Evolutionary conservation across 495 filamentous ascomycete genomes (phyloP), one percentile per base, ranked within the genome.

Genomic region (Penicillium maclennaniae): DNA sequence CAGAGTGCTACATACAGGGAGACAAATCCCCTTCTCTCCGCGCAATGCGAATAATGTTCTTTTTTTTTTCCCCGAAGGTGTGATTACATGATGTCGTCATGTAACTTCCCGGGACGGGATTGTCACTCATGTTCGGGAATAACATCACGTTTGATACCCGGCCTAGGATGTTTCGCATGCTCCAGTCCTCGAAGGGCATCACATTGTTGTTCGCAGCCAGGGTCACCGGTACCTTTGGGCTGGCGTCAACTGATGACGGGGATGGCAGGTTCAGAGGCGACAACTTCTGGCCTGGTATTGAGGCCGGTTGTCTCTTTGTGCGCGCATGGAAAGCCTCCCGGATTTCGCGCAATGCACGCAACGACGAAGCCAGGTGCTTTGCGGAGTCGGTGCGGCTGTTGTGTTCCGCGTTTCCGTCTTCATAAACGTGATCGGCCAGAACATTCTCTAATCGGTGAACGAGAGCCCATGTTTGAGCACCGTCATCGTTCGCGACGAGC

Each of bases 71-170:
- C 23, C 23, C 23, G 37, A 17, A 37, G 39, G 41, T 17, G 19
- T n/a, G 9, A 40, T 7, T 17, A 31, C 8, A 28, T 19, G 19
- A 15, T 7, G 16, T 14, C 20, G n/a, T 56, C 47, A 60, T 2
- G 31, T 50, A 16, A 46, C 36, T 2, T 2, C 31, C 31, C 1
- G 31, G 63, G 55, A 14, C 49, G 28, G 31, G 31, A 6, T 53
- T 43, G 6, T 59, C 66, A 21, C 57, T 63, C 65, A 70, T 68
- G n/a, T 49, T 69, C 9, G 72, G 72, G 42, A 75, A 75, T 39
- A 72, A 47, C 72, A 75, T 75, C 25, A 73, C 72, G 26, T 73
- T 67, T 41, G 72, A 72, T 10, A 75, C 72, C 16, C 60, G 64
- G 25, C 53, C 67, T 25, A 69, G 26, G 20, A 69, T 68, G 40